phyloP scores from a whole-genome alignment of 2,329 filamentous ascomycete species.

The Lanzia echinophila region DNA sequence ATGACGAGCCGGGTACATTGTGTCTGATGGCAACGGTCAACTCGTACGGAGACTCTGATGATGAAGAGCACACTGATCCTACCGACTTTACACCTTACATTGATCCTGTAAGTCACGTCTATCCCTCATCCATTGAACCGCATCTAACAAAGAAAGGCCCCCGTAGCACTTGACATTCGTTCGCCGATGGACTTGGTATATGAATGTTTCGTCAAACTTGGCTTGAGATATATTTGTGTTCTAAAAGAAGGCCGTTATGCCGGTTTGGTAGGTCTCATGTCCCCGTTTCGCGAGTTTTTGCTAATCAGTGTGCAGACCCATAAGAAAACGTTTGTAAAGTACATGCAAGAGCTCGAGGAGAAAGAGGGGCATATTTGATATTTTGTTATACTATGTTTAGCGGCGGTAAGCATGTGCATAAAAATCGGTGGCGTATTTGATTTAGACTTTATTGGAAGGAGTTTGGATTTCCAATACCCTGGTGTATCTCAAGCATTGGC shows the following conservation, averaged over 20 bases:
- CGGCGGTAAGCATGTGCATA: conserved; percentile 1
- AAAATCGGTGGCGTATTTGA: conserved; percentile 6
- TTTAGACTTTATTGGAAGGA: conserved; percentile 6
- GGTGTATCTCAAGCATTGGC: conserved; percentile 9
- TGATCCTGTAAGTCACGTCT: conserved; percentile 59
- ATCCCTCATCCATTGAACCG: background rate
- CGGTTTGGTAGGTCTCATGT: conserved; percentile 58
- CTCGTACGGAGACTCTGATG: conserved; percentile 58
- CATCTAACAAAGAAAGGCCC: conserved; percentile 48
- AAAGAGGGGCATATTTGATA: conserved; percentile 19
- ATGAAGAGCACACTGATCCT: conserved; percentile 50
- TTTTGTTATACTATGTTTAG: conserved; percentile 1
- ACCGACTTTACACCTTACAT: conserved; percentile 89
- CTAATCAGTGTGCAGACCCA: conserved; percentile 52
- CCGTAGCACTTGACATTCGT: conserved; percentile 78
- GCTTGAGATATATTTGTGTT: conserved; percentile 87
- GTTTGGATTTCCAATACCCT: conserved; percentile 10
- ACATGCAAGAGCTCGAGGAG: conserved; percentile 76
- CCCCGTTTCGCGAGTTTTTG: background rate
- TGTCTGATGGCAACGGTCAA: conserved; percentile 75
- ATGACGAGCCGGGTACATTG: conserved; percentile 63
- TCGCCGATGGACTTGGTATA: conserved; percentile 94
- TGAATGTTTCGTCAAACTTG: conserved; percentile 92
- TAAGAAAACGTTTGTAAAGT: conserved; percentile 95
- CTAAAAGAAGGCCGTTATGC: conserved; percentile 77